phyloP scores from a whole-genome alignment of 345 rosid species.

The Pugionium cornutum region DNA sequence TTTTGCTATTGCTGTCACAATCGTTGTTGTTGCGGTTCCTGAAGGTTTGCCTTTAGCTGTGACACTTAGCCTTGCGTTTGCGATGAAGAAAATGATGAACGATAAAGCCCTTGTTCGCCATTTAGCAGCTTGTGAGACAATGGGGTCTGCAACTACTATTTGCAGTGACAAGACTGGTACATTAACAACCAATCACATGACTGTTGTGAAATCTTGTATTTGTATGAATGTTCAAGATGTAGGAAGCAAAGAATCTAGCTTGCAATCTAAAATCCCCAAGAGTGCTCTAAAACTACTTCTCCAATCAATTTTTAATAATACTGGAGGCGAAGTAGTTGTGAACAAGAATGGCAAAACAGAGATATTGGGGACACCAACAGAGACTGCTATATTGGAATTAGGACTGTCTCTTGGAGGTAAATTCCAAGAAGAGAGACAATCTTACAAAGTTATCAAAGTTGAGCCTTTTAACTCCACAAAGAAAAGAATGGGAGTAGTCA shows the following conservation, averaged over 20 bases:
- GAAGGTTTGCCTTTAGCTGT: slow-evolving; percentile 94
- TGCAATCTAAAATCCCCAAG: slow-evolving; percentile 61
- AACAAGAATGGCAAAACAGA: slow-evolving; percentile 64
- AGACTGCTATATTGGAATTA: slow-evolving; percentile 79
- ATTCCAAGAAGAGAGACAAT: slow-evolving; percentile 59
- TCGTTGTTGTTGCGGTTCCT: slow-evolving; percentile 97
- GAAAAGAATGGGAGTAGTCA: slow-evolving; percentile 85
- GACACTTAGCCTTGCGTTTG: slow-evolving; percentile 89
- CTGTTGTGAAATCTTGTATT: slow-evolving; percentile 84
- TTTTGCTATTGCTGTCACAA: slow-evolving; percentile 88
- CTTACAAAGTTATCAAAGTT: slow-evolving; percentile 59
- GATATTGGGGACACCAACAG: slow-evolving; percentile 87
- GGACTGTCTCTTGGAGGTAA: slow-evolving; percentile 82
- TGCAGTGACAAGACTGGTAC: slow-evolving; percentile 96
- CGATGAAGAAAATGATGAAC: slow-evolving; percentile 98
- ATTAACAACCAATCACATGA: slow-evolving; percentile 86
- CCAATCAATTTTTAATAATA: slow-evolving; percentile 79
- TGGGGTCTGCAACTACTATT: slow-evolving; percentile 92
- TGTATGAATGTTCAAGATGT: slow-evolving; percentile 65
- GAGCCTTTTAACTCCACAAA: slow-evolving; percentile 93
- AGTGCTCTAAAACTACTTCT: slow-evolving; percentile 52
- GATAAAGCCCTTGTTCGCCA: slow-evolving; percentile 95
- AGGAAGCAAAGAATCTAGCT: slow-evolving; percentile 40
- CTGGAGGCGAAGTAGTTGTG: slow-evolving; percentile 80
- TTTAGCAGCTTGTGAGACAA: slow-evolving; percentile 91